phyloP scores from a whole-genome alignment of 768 basidiomycete genomes.

The Boletus sensibilis region DNA sequence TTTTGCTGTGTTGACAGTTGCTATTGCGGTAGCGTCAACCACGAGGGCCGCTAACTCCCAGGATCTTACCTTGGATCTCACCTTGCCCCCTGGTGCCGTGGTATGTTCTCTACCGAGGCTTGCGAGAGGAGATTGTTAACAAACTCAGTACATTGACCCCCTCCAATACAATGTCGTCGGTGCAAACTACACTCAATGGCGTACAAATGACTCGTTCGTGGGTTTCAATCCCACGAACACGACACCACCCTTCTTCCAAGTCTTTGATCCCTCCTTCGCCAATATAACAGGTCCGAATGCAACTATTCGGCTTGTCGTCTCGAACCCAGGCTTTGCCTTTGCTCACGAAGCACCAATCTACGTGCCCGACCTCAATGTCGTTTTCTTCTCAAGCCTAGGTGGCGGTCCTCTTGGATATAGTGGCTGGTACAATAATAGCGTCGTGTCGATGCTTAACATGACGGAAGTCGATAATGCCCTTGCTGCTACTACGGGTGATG shows the following conservation, averaged over 20 bases:
- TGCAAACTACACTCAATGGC: slow-evolving; percentile 38
- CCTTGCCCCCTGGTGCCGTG: slow-evolving; percentile 21
- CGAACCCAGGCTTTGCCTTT: slow-evolving; percentile 61
- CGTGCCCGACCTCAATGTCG: slow-evolving; percentile 61
- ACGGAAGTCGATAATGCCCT: slow-evolving; percentile 51
- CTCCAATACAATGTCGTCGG: slow-evolving; percentile 52
- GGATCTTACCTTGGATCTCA: slow-evolving; percentile 5
- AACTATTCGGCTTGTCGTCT: slow-evolving; percentile 57
- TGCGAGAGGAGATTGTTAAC: neutral
- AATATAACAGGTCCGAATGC: slow-evolving; percentile 56
- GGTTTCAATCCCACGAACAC: slow-evolving; percentile 59
- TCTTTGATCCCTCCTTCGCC: slow-evolving; percentile 55
- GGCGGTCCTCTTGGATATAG: slow-evolving; percentile 65
- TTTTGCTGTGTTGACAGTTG: neutral
- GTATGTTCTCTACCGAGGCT: slow-evolving; percentile 3
- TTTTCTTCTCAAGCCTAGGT: slow-evolving; percentile 71
- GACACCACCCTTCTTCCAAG: slow-evolving; percentile 47
- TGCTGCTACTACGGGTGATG: slow-evolving; percentile 20
- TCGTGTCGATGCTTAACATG: slow-evolving; percentile 61
- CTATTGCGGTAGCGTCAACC: neutral
- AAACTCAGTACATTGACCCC: slow-evolving; percentile 48
- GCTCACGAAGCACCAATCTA: slow-evolving; percentile 81
- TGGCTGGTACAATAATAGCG: slow-evolving; percentile 61
- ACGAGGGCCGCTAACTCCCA: neutral
- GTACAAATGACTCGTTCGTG: slow-evolving; percentile 36